These are phyloP conservation scores for Geotrichum klebahnii DNA, from an alignment of 1,139 yeast species.

Conservation along the genomic window DNA sequence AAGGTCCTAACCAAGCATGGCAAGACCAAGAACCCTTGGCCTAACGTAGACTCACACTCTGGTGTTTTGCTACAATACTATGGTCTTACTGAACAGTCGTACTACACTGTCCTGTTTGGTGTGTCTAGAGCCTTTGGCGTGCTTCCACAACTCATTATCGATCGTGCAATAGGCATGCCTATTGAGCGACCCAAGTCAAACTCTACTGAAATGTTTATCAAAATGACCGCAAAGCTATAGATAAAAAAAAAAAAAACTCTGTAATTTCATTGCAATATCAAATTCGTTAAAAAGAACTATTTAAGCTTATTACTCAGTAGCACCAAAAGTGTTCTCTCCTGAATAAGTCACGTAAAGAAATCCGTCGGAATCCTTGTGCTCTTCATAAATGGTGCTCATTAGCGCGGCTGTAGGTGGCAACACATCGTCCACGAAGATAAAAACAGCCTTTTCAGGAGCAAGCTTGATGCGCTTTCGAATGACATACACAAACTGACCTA, in stretches of 20 bases:
- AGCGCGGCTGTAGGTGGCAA: conserved; percentile 97
- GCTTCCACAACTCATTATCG: conserved; percentile 91
- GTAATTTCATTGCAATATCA: too few species aligned
- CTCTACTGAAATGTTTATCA: conserved; percentile 43
- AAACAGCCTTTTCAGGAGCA: conserved; percentile 96
- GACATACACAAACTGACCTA: conserved; percentile 96
- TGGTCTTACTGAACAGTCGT: conserved; percentile 90
- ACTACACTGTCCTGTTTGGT: conserved; percentile 97
- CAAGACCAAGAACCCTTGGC: conserved; percentile 98
- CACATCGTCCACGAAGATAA: conserved; percentile 92
- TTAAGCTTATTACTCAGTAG: neutral
- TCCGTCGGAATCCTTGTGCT: conserved; percentile 96
- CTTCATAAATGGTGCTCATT: conserved; percentile 90
- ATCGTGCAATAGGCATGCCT: conserved; percentile 91
- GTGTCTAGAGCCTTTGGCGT: conserved; percentile 98
- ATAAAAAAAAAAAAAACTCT: neutral
- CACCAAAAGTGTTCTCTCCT: conserved; percentile 47
- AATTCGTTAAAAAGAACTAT: neutral
- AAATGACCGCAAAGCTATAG: conserved; percentile 1
- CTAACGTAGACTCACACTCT: conserved; percentile 96
- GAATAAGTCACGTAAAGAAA: conserved; percentile 84
- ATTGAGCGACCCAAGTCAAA: conserved; percentile 97
- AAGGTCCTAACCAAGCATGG: conserved; percentile 93
- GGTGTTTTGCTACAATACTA: conserved; percentile 96
- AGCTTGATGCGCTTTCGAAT: conserved; percentile 92